Evolutionary conservation across 352 stramenopile species (phyloP), one percentile per base, ranked within the genome.

Genomic region (Pythium guiyangense): DNA sequence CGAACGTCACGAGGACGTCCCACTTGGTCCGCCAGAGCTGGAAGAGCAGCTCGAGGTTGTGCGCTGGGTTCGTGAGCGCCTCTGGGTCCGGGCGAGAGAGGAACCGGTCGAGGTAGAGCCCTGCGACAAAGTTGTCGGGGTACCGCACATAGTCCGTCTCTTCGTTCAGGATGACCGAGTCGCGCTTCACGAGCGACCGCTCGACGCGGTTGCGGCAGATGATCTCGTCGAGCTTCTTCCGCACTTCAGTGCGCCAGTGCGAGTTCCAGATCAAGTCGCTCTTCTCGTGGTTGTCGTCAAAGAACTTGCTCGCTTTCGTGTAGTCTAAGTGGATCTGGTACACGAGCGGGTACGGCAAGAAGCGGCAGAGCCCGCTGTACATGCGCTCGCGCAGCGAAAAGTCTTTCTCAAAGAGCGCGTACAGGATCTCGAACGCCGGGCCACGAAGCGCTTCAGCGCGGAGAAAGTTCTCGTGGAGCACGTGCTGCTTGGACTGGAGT

Each of bases 261-360:
- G 80, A 90, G 59, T 93, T 90, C 83, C 83, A 93, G 43, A 93
- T 86, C 42, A 93, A 68, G 26, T 93, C 83, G 25, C 78, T 89
- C 53, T 91, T 93, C 10, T 91, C 79, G 52, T 91, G 80, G 53
- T 90, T 87, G 62, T 90, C 83, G 31, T 93, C 83, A 35, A 93
- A 93, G 54, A 91, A 91, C 46, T 84, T 69, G 8, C 69, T 65
- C 14, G 83, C 77, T 37, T 85, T 81, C 58, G 66, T 88, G 9
- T 81, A 82, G 57, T 93, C 80, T 44, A 91, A 52, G 48, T 93
- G 80, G 52, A 93, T 84, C 68, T 91, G 80, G 52, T 91, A 93
- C 26, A 93, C 80, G 47, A 93, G 72, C 5, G 83, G 80, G 42
- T 93, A 91, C 22, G 83, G 83, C 47, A 93, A 63, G 57, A 93